Evolutionary conservation across 257 asterid species (phyloP), one percentile per base, ranked within the genome.

Genomic region (Solanum corneliomulleri): DNA sequence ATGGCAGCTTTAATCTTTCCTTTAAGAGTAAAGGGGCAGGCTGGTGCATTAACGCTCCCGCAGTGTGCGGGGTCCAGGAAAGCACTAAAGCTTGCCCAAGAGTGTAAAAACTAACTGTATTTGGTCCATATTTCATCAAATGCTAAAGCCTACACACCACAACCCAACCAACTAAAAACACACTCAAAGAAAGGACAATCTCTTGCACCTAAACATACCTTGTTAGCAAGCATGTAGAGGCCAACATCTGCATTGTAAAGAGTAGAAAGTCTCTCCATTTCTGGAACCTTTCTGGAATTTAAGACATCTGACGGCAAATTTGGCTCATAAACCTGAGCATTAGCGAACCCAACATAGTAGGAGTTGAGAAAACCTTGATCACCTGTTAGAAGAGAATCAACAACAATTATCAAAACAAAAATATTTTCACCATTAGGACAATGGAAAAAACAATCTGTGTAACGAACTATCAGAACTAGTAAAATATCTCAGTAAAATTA

Each of bases 351-450:
- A 25, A 93, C 88, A 77, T 90, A 96, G 90, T 97, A 97, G 83
- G 99, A 95, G 91, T 97, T 97, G 56, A 97, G 99, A 89, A 97
- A 96, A 86, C 99, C 99, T 93, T 97, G 99, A 92, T 97, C 99
- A 87, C 99, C 99, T 97, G 91, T 89, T 84, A 87, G 60, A 49
- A 68, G 68, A 88, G 88, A 88, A 80, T 11, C 45, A 49, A 49
- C 69, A 80, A 16, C 11, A 15, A 27, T 9, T 18, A 39, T 29
- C 45, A 29, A 80, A 80, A 80, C 44, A 80, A 18, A 78, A 49
- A 80, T 29, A 45, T 3, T 9, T 80, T 16, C 42, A 80, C 25
- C 39, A 27, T 45, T 45, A 78, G 84, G 64, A 78, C 41, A 78
- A 25, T 4, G 5, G 2, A 78, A 77, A 15, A 77, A 44, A 42